Evolutionary conservation across 805 yeast genomes (phyloP), one percentile per base, ranked within the genome.

Genomic region (Nakazawaea populi): DNA sequence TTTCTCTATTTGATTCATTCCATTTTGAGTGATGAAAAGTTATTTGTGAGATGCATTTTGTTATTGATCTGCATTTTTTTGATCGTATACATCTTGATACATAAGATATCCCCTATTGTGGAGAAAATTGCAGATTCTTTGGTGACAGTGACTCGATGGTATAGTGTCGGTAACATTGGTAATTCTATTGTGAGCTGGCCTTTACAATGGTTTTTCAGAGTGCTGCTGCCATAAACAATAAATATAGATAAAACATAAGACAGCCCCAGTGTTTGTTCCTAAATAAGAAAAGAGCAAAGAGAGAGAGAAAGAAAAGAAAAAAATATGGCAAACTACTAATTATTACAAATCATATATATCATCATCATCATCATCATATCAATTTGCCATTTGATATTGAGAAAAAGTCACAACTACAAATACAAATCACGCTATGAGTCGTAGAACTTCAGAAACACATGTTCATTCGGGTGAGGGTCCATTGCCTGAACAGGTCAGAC

Each of bases 401-500:
- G 11, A 4, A 32, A 11, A 8, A 32, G 11, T 32, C 11, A 32
- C 8, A 9, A 32, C 8, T 2, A 32, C 11, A 32, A 9, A 32
- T 32, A 32, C 35, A 32, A 32, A 9, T 11, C 8, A 9, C 8
- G 3, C 8, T 8, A 32, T 32, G 35, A 32, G 35, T 32, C 11
- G 11, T 9, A 9, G 11, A 32, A 43, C 30, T 29, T n/a, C 46
- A 12, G 18, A 7, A 8, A 32, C 28, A 11, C 30, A 43, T 10
- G 9, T 29, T 5, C 42, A 42, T 34, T 27, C 42, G 29, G 43
- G 43, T 10, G 27, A 34, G 37, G 56, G 60, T 6, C 64, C 67
- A 47, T 52, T 68, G 10, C 70, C 73, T 3, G 57, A 58, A 1
- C 55, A 62, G 11, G 71, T 80, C 14, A 52, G 71, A 24, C 62